A percentile compares a stretch with the other conserved stretches of the same genome.
Conservation (phyloP, 257 asterid species). For the Nicotiana paniculata region DNA sequence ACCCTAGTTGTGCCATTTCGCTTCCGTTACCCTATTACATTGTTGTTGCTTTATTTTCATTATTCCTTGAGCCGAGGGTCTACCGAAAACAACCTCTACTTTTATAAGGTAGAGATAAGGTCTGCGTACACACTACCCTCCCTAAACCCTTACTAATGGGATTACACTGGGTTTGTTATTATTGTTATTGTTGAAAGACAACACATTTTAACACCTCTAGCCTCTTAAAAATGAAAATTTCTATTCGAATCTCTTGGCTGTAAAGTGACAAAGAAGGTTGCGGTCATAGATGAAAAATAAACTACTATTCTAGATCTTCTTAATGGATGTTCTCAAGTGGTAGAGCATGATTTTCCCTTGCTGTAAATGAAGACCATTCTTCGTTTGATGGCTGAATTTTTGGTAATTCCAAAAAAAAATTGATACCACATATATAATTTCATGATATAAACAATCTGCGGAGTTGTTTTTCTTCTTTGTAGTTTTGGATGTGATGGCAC, state of each 20-base stretch:
- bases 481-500: background rate
- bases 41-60: too few relatives aligned
- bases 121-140: too few relatives aligned
- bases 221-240: background rate
- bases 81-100: too few relatives aligned
- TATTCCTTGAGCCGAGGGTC: too few relatives aligned
- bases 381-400: background rate
- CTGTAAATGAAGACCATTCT: background rate
- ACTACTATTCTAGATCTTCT: conserved; percentile 12
- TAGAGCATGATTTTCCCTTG: background rate
- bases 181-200: background rate
- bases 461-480: background rate
- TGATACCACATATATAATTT: background rate
- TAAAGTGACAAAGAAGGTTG: background rate
- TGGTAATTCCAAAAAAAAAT: background rate
- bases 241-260: background rate
- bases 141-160: too few relatives aligned
- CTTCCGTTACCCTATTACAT: too few relatives aligned
- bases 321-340: background rate
- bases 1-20: too few relatives aligned
- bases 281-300: background rate
- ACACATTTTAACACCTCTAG: background rate
- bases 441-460: background rate
- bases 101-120: too few relatives aligned
- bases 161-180: too few relatives aligned